Evolutionary conservation across 768 basidiomycete species (phyloP), one percentile per base, ranked within the genome.

Genomic region (Podaxis sp.): DNA sequence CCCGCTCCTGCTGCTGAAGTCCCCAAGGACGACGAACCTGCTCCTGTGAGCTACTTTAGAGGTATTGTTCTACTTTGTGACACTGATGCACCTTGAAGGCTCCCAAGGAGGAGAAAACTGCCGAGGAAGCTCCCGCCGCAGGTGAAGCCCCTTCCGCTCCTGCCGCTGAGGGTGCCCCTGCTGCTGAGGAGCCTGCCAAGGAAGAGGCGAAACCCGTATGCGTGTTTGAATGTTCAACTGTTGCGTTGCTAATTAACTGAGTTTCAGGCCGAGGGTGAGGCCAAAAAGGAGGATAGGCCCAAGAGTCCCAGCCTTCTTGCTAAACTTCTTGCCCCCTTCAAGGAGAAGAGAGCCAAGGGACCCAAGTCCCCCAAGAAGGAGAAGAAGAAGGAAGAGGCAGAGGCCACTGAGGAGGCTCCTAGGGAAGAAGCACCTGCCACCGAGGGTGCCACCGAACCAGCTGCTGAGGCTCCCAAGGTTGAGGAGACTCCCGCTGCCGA

Each of bases 291-390:
- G 66, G 87, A 90, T 40, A 81, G 82, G 66, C 89, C 90, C 67
- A 90, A 87, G 84, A 91, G 90, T 76, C 90, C 91, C 16, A 76
- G 83, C 55, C 69, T 94, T 65, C 80, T 95, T 60, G 71, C 85
- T 67, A 94, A 89, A 76, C 76, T 95, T 63, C 86, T 95, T 61
- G 86, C 86, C 28, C 83, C 89, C 44, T 87, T 93, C 82, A 91
- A 90, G 78, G 85, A 87, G 66, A 90, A 87, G 80, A 85, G 86
- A 74, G 73, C 70, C 54, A 86, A 86, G 78, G 77, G 77, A 44
- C 82, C 87, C 70, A 91, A 84, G 84, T 88, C 85, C 73, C 85
- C 87, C 37, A 90, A 89, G 82, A 89, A 89, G 76, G 84, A 87
- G 72, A 89, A 90, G 79, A 90, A 89, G 81, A 88, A 89, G 77